A percentile compares a stretch with the other conserved stretches of the same genome.
These are phyloP conservation scores for Lipomyces orientalis DNA, from an alignment of 805 yeast genomes.

Conservation along the genomic window DNA sequence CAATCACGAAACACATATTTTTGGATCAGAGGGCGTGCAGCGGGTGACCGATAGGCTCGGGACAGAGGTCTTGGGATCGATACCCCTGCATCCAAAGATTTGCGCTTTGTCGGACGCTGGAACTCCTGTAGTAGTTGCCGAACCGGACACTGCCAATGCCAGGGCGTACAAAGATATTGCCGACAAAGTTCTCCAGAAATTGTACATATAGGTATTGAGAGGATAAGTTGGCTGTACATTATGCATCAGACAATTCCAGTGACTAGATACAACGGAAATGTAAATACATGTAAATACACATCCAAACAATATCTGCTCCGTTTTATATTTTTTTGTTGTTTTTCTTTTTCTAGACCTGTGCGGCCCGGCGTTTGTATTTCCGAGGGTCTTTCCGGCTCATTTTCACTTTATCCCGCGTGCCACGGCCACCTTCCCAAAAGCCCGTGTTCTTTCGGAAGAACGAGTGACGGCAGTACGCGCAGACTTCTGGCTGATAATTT, in stretches of 20 bases:
- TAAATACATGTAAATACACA: neutral
- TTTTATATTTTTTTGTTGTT: neutral
- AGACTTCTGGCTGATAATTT: constrained; percentile 44
- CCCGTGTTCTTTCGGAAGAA: constrained; percentile 46
- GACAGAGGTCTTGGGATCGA: constrained; percentile 62
- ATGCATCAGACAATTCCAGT: neutral
- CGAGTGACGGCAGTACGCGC: constrained; percentile 48
- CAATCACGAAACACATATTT: constrained; percentile 70
- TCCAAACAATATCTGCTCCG: neutral
- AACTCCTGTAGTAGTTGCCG: constrained; percentile 60
- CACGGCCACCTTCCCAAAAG: constrained; percentile 55
- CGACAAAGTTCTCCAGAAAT: constrained; percentile 42
- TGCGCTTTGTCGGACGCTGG: constrained; percentile 69
- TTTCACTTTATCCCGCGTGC: constrained; percentile 49
- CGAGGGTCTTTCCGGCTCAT: constrained; percentile 53
- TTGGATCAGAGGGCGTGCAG: constrained; percentile 70
- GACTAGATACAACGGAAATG: constrained; percentile 2
- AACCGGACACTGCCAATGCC: constrained; percentile 49
- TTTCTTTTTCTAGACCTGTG: neutral
- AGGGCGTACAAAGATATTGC: constrained; percentile 60
- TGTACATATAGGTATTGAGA: constrained; percentile 15
- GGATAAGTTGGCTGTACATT: neutral
- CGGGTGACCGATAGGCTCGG: constrained; percentile 54
- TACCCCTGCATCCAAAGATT: constrained; percentile 69
- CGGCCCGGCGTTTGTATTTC: constrained; percentile 44